Conservation (phyloP, 2,329 filamentous ascomycete genomes). For the Hirsutella thompsonii region DNA sequence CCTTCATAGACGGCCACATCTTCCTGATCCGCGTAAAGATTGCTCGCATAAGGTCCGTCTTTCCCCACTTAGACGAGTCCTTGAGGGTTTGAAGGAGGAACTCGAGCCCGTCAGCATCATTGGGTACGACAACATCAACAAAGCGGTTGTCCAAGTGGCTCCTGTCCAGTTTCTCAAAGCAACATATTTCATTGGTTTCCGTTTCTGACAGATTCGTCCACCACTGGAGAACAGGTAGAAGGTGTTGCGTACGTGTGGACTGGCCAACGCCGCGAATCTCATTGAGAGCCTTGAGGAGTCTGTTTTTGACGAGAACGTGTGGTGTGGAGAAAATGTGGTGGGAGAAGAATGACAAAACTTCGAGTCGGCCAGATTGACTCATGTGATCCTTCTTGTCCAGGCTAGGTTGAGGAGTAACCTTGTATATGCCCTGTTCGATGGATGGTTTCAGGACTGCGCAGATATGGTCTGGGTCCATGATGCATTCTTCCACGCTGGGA, state of each 20-base stretch:
- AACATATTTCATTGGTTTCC: slow-evolving; percentile 31
- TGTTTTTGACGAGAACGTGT: slow-evolving; percentile 53
- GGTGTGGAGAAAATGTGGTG: slow-evolving; percentile 61
- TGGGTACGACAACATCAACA: slow-evolving; percentile 40
- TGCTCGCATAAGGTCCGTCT: slow-evolving; percentile 42
- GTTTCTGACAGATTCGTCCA: slow-evolving; percentile 48
- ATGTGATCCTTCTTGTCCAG: slow-evolving; percentile 41
- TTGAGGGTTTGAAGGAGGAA: slow-evolving; percentile 36
- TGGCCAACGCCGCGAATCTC: slow-evolving; percentile 58
- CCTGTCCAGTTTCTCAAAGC: slow-evolving; percentile 28
- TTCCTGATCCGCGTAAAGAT: slow-evolving; percentile 57
- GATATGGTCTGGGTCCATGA: slow-evolving; percentile 65
- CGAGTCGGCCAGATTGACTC: slow-evolving; percentile 47
- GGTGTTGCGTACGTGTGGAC: slow-evolving; percentile 54
- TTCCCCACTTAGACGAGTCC: slow-evolving; percentile 23
- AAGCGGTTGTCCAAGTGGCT: slow-evolving; percentile 27
- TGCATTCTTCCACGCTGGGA: slow-evolving; percentile 71
- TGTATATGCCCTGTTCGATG: slow-evolving; percentile 27
- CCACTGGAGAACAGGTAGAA: slow-evolving; percentile 61
- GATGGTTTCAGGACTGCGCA: slow-evolving; percentile 40
- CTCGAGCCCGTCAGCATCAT: slow-evolving; percentile 37
- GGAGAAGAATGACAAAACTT: slow-evolving; percentile 59
- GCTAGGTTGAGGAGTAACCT: slow-evolving; percentile 15
- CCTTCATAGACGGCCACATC: slow-evolving; percentile 63
- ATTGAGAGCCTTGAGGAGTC: slow-evolving; percentile 60